Evolutionary conservation across 345 rosid species (phyloP), one percentile per base, ranked within the genome.

Genomic region (Eucalyptus cloeziana): DNA sequence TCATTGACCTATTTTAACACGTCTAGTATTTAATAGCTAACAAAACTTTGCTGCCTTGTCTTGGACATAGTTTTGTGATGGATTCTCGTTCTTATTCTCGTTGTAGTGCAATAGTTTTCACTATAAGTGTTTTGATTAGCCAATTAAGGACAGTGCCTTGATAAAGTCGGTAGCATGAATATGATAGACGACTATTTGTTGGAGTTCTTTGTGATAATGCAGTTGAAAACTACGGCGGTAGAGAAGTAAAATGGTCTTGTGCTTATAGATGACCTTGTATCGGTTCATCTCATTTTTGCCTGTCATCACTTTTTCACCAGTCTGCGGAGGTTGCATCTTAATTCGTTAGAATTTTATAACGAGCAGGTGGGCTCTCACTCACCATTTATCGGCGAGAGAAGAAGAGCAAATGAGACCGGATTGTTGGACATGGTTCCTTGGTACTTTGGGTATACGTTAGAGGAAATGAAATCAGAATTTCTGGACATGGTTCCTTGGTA

Each of bases 401-500:
- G 60, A 94, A 91, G 92, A 94, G 93, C 98, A 97, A 90, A 89
- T 94, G 96, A 97, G 94, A 92, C 99, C 99, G n/a, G 94, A 96
- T 90, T 24, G 30, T 24, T 0, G 1, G 0, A 21, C 62, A 0
- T 24, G 62, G 62, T 56, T 56, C 62, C 62, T 56, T 56, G 62
- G 62, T 56, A 56, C 0, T 56, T 30, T 56, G 62, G 62, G 27
- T 56, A 56, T 56, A 56, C 30, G 62, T 56, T 56, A 56, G 30
- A 56, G 30, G 62, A 56, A 56, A 24, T 56, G 62, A 56, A 56
- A 56, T 56, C 62, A 56, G 62, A 56, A 56, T 97, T 97, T 92
- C 90, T 97, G 92, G 99, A 98, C 91, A 98, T 98, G 99, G 99
- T 98, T 92, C 99, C 99, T 88, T 98, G 99, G 99, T 98, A 98